Conservation (phyloP, 176 grass and related monocot genomes). For the Microstegium vimineum region DNA sequence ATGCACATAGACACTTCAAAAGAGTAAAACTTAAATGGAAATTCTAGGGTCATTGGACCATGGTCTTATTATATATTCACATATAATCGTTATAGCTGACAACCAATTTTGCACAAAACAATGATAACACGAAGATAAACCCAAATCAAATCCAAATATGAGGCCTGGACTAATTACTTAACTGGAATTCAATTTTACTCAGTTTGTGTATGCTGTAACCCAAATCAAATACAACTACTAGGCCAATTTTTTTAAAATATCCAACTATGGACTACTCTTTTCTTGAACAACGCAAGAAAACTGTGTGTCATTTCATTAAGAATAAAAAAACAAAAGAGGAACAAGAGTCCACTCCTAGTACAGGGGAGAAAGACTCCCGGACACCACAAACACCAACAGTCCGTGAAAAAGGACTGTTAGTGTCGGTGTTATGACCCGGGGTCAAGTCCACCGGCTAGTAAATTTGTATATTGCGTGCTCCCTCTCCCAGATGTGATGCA, state of each 20-base stretch:
- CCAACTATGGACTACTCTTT: not conserved
- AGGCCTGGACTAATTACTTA: not conserved
- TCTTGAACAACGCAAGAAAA: not conserved
- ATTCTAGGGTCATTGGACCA: not conserved
- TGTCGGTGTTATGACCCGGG: too few relatives aligned
- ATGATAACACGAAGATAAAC: not conserved
- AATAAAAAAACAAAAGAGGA: not conserved
- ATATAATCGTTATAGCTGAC: not conserved
- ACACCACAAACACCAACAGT: not conserved
- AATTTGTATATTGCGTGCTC: too few relatives aligned
- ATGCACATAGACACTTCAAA: not conserved
- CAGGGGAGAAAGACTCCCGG: not conserved
- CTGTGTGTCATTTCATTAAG: not conserved
- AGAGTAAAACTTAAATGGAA: not conserved
- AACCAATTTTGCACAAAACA: not conserved
- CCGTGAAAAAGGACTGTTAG: not conserved
- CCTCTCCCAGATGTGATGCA: too few relatives aligned
- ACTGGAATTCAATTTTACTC: not conserved
- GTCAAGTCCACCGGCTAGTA: too few relatives aligned
- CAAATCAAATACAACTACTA: not conserved
- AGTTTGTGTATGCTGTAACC: not conserved
- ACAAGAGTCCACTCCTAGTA: not conserved
- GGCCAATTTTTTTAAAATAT: too few relatives aligned
- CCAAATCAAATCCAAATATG: not conserved
- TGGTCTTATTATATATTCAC: not conserved